Conservation (phyloP, 768 basidiomycete species). For the Gymnopilus junonius region DNA sequence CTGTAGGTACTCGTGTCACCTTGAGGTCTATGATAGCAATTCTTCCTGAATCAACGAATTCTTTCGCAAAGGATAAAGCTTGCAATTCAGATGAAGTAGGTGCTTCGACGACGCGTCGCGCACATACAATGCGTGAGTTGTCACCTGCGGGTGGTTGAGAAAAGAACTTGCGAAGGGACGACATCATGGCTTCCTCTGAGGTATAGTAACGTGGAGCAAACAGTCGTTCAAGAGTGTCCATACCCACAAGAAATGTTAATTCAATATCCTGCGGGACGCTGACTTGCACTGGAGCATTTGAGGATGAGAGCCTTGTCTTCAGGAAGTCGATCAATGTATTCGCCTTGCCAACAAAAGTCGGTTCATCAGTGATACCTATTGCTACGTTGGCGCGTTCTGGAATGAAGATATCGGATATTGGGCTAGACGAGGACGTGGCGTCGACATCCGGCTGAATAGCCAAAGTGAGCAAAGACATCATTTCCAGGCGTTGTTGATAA, state of each 20-base stretch:
- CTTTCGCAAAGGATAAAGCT: slow-evolving; percentile 38
- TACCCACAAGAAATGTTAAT: slow-evolving; percentile 77
- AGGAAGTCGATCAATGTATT: slow-evolving; percentile 51
- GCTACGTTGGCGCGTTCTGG: slow-evolving; percentile 56
- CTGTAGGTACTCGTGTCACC: slow-evolving; percentile 61
- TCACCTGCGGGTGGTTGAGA: slow-evolving; percentile 48
- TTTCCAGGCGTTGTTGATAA: slow-evolving; percentile 78
- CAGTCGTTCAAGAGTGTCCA: slow-evolving; percentile 85
- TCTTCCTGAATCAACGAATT: slow-evolving; percentile 54
- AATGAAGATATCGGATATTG: background rate
- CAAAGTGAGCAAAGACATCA: slow-evolving; percentile 77
- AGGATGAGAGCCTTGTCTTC: background rate
- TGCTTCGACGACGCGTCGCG: slow-evolving; percentile 45
- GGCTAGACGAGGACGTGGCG: background rate
- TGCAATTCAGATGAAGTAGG: slow-evolving; percentile 4
- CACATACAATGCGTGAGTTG: slow-evolving; percentile 68
- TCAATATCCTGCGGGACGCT: slow-evolving; percentile 32
- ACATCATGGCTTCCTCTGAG: slow-evolving; percentile 55
- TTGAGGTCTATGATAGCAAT: slow-evolving; percentile 67
- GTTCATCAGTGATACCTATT: slow-evolving; percentile 83
- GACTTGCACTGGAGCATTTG: background rate
- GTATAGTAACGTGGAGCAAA: slow-evolving; percentile 78
- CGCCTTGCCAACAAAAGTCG: slow-evolving; percentile 88
- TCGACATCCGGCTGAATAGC: slow-evolving; percentile 28
- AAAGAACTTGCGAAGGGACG: slow-evolving; percentile 62